These are phyloP conservation scores for Beta corolliflora DNA, from an alignment of 179 eudicot species.

Conservation along the genomic window DNA sequence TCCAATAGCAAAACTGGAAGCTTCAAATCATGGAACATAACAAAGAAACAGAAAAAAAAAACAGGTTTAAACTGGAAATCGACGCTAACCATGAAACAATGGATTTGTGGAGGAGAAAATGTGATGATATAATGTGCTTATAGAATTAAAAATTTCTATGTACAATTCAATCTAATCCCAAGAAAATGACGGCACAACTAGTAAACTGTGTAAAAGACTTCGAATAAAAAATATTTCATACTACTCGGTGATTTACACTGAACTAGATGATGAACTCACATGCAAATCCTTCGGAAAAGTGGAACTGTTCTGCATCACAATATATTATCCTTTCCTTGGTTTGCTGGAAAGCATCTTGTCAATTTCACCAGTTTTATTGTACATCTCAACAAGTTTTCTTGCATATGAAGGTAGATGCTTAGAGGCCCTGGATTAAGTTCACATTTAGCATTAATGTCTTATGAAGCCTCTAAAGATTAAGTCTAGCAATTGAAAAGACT, in stretches of 20 bases:
- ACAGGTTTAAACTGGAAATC: background rate
- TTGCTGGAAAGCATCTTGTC: constrained; percentile 74
- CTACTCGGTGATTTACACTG: background rate
- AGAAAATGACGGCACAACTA: background rate
- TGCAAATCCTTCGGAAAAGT: constrained; percentile 12
- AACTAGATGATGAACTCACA: constrained; percentile 22
- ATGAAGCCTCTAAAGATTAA: constrained; percentile 10
- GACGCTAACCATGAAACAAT: background rate
- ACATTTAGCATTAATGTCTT: constrained; percentile 17
- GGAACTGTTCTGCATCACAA: background rate
- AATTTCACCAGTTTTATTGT: constrained; percentile 88
- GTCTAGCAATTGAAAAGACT: constrained; percentile 17
- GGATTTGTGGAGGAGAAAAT: background rate
- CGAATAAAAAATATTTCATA: background rate
- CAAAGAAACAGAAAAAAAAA: background rate
- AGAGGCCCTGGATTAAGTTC: constrained; percentile 63
- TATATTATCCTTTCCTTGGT: constrained; percentile 6
- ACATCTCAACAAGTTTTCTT: constrained; percentile 73
- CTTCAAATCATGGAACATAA: background rate
- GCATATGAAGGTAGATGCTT: constrained; percentile 91
- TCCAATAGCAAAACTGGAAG: background rate
- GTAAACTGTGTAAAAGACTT: background rate
- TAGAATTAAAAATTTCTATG: constrained; percentile 6
- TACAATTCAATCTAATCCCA: background rate
- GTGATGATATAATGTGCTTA: background rate